Evolutionary conservation across 2,329 filamentous ascomycete genomes (phyloP), one percentile per base, ranked within the genome.

Genomic region (Pseudogymnoascus sp.): DNA sequence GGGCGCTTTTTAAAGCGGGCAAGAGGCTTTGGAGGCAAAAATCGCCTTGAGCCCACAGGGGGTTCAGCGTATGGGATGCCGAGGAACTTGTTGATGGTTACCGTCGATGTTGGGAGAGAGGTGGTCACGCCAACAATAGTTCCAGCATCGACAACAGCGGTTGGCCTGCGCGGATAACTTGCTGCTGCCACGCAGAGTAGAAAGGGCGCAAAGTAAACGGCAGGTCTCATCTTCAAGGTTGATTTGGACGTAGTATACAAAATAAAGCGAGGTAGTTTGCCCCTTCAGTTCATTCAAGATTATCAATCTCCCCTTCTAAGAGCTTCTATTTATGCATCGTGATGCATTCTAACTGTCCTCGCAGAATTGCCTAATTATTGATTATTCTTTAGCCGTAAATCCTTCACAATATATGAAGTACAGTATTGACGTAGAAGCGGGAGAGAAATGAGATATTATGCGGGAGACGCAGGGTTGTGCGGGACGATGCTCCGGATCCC

Each of bases 1-100:
- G 24, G 14, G 24, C n/a, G 3, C 14, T 31, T 31, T 16, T 10
- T 6, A 31, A 53, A 53, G 11, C 10, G 47, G 1, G 14, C 16
- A 14, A 53, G 65, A 56, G 50, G 47, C 10, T 1, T 61, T 59
- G 21, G 47, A 64, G 29, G 63, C 47, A 38, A 62, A 67, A n/a
- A 63, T 37, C 33, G 56, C n/a, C 6, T 53, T 59, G n/a, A 61
- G 26, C 62, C 35, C 14, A 40, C 35, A 21, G 62, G 62, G 2
- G 53, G 50, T 14, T 56, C 62, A 16, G 62, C 62, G 47, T 61
- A 63, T 16, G 62, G 62, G 4, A 63, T 59, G 6, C 62, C 62
- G 21, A 63, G 62, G 35, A 61, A 63, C 19, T 63, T 53, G 60
- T 66, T 38, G 10, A 66, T 61, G 2, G 53, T 63, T 10, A 62